A percentile compares a stretch with the other conserved stretches of the same genome.
Conservation (phyloP, 2,329 filamentous ascomycete species). For the Penicillium sp. region DNA sequence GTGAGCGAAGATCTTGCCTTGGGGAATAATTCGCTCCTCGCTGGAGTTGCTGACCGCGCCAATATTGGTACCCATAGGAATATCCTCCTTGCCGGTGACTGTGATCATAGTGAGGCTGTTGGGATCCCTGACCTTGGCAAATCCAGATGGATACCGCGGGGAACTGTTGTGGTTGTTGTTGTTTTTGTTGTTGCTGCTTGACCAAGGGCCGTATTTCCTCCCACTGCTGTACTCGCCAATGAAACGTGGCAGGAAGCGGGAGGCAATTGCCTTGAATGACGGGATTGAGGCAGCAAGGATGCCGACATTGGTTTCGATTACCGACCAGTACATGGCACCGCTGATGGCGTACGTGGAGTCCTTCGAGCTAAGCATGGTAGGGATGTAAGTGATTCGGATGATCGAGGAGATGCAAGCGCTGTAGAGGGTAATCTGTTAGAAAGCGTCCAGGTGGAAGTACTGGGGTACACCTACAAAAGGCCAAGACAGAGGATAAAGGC, state of each 20-base stretch:
- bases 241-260: conserved; percentile 45
- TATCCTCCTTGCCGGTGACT: conserved; percentile 17
- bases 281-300: conserved; percentile 46
- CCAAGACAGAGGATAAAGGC: conserved; percentile 52
- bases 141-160: conserved; percentile 26
- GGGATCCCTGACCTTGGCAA: conserved; percentile 27
- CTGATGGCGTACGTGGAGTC: conserved; percentile 40
- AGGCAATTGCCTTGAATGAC: conserved; percentile 42
- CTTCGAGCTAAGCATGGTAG: conserved; percentile 39
- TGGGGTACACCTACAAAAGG: conserved; percentile 39
- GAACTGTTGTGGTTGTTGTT: conserved; percentile 8
- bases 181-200: not conserved
- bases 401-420: conserved; percentile 50
- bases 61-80: conserved; percentile 25
- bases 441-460: not conserved
- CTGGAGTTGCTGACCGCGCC: conserved; percentile 22
- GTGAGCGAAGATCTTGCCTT: conserved; percentile 32
- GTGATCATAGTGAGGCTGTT: conserved; percentile 20
- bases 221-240: conserved; percentile 34
- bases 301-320: conserved; percentile 44
- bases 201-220: conserved; percentile 26
- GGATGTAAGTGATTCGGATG: conserved; percentile 48
- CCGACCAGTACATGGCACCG: conserved; percentile 47
- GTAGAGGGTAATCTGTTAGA: not conserved
- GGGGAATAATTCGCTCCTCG: conserved; percentile 32